Evolutionary conservation across 371 early-diverging fungal species (phyloP).

Genomic region (Mortierella sp.): DNA sequence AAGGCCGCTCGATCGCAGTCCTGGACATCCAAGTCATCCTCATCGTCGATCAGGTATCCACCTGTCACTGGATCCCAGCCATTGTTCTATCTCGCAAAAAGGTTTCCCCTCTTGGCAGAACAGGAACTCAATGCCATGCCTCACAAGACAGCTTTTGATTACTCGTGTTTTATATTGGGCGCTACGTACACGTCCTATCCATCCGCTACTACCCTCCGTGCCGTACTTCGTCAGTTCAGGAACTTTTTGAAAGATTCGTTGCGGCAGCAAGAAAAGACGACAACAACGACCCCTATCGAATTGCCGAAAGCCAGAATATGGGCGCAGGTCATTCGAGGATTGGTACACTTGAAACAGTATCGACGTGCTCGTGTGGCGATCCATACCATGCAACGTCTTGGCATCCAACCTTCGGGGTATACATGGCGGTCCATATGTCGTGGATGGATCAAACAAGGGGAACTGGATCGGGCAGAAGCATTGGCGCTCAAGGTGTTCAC

Average conservation of each 20-base stretch:
- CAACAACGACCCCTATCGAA: conserved; percentile 11
- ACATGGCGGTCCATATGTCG: conserved; percentile 50
- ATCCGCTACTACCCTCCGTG: conserved; percentile 36
- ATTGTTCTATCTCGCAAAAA: conserved; percentile 38
- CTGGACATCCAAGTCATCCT: not conserved
- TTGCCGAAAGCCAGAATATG: conserved; percentile 42
- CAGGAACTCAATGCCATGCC: conserved; percentile 36
- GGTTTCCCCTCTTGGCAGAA: conserved; percentile 42
- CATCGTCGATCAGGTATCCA: conserved; percentile 9
- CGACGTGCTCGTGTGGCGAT: conserved; percentile 45
- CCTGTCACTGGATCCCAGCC: conserved; percentile 46
- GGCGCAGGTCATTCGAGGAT: conserved; percentile 35
- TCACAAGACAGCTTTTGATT: conserved; percentile 38
- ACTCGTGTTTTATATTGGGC: conserved; percentile 44
- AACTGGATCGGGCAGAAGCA: conserved; percentile 38
- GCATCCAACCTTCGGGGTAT: conserved; percentile 45
- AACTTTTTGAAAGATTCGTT: conserved; percentile 42
- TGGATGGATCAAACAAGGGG: conserved; percentile 48
- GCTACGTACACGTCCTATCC: conserved; percentile 44
- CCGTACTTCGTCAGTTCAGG: conserved; percentile 45
- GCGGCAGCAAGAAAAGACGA: not conserved
- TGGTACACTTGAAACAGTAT: conserved; percentile 46
- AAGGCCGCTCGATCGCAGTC: too few relatives aligned
- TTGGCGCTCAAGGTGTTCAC: conserved; percentile 43
- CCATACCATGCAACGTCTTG: conserved; percentile 38